These are phyloP conservation scores for Sporothrix pallida DNA, from an alignment of 2,329 filamentous ascomycete species.

Conservation along the genomic window DNA sequence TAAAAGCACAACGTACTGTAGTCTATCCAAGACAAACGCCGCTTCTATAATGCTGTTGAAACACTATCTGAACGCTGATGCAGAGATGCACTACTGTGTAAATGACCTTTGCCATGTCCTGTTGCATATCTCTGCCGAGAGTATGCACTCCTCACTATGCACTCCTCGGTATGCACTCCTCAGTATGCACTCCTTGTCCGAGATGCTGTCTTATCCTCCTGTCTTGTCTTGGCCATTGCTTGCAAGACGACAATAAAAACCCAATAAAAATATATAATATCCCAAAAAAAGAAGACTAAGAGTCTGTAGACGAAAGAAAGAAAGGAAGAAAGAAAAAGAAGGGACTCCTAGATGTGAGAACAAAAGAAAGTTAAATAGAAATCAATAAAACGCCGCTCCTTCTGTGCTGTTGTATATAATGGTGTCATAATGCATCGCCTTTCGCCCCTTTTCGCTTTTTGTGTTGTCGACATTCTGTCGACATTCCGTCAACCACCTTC, in stretches of 20 bases:
- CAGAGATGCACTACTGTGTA: background rate
- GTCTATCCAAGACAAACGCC: background rate
- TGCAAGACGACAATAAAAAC: background rate
- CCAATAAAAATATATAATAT: background rate
- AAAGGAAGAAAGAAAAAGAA: background rate
- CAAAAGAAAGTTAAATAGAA: background rate
- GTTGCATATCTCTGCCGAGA: too few relatives aligned
- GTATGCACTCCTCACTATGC: background rate
- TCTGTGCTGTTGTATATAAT: background rate
- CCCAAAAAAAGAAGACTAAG: background rate
- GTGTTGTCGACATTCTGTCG: background rate
- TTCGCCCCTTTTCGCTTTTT: background rate
- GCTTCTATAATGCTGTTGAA: constrained; percentile 24
- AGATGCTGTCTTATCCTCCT: background rate
- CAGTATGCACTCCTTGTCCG: background rate
- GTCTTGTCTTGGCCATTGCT: background rate
- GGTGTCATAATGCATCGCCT: constrained; percentile 16
- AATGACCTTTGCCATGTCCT: too few relatives aligned
- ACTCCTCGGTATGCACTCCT: background rate
- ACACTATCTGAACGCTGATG: background rate
- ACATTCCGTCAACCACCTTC: too few relatives aligned
- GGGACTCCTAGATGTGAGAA: background rate
- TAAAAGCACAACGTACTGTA: background rate
- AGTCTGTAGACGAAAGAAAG: background rate
- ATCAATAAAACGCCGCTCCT: constrained; percentile 6